Evolutionary conservation across 1,139 yeast genomes (phyloP), one percentile per base, ranked within the genome.

Genomic region (Blastobotrys ciferrii): DNA sequence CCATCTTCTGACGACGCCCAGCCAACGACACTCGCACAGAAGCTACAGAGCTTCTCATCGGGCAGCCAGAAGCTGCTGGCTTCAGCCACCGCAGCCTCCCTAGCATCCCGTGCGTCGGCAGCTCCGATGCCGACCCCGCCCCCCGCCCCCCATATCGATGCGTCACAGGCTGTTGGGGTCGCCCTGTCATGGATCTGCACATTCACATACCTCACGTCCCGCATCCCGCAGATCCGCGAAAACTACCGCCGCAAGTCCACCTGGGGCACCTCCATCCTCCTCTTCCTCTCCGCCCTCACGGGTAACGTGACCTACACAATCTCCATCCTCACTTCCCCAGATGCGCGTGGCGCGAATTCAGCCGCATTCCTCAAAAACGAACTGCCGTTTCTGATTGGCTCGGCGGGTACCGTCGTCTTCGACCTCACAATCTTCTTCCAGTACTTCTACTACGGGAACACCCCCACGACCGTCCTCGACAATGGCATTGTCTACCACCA

Each of bases 171-270:
- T 1, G 50, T 72, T 25, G 96, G 95, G 0, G 63, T 73, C 6
- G 49, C 77, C 0, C 71, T 86, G 45, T 94, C 97, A 0, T 92
- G 96, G 95, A 63, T 78, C 3, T 88, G 96, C 56, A 87, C 96
- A 0, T 59, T 69, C 6, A 80, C 87, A 46, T 91, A 92, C 63
- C 75, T 89, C 50, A 69, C 80, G 7, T 87, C 96, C 1, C 73
- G 98, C 54, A 70, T 89, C 46, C 98, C 98, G 0, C 98, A 91
- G 63, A 70, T 91, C 42, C 70, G 76, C 64, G 87, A 86, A 59
- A 91, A 91, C 68, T 82, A 81, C 63, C 64, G 71, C 52, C 72
- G 95, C 43, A 83, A 84, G 61, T 84, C 96, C 2, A 92, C 95
- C 0, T 83, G 82, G 39, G 98, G 97, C 2, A 73, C 89, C 1